Conservation (phyloP, 352 stramenopile species). For the Globisporangium canariense region DNA sequence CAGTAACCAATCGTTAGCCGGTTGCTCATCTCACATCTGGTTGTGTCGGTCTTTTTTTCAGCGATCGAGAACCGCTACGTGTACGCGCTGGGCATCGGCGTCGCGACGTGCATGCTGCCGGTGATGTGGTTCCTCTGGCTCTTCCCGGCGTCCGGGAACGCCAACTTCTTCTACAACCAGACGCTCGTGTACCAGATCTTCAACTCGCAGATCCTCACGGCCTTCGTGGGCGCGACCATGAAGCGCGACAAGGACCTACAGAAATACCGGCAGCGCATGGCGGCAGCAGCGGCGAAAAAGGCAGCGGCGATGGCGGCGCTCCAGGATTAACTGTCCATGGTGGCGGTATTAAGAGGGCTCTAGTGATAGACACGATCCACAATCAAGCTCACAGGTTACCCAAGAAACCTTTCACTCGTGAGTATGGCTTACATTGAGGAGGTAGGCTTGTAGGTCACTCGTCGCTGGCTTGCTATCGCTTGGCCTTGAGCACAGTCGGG, state of each 20-base stretch:
- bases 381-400: too few relatives aligned
- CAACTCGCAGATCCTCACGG: conserved; percentile 67
- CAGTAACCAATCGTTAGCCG: neutral
- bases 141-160: conserved; percentile 79
- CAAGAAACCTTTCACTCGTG: too few relatives aligned
- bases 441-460: neutral
- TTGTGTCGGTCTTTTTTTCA: conserved; percentile 19
- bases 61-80: conserved; percentile 78
- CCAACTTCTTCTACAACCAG: conserved; percentile 90
- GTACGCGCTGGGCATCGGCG: conserved; percentile 61
- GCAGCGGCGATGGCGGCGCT: neutral
- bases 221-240: conserved; percentile 77
- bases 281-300: neutral
- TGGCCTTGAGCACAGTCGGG: conserved; percentile 29
- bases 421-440: too few relatives aligned
- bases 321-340: neutral
- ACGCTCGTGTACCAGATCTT: conserved; percentile 87
- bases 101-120: conserved; percentile 71
- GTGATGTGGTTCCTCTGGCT: conserved; percentile 89
- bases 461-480: conserved; percentile 25
- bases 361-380: neutral
- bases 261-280: conserved; percentile 37
- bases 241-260: conserved; percentile 81
- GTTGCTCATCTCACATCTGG: neutral
- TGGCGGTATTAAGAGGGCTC: neutral